These are phyloP conservation scores for Hortaea werneckii DNA, from an alignment of 2,329 filamentous ascomycete species.

Conservation along the genomic window DNA sequence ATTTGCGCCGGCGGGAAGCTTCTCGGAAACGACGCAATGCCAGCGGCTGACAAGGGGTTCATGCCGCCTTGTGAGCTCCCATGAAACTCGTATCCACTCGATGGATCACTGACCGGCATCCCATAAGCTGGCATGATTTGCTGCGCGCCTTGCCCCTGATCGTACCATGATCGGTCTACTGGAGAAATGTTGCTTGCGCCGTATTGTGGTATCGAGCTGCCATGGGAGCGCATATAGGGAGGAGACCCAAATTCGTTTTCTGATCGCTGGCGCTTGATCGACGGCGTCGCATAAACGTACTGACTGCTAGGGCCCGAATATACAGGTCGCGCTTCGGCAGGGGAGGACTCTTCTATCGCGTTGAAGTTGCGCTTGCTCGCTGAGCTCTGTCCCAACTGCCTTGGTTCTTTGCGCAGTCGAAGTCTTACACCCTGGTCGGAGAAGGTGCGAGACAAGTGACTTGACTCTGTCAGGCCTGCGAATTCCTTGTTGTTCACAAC, in stretches of 20 bases:
- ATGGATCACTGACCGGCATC: background rate
- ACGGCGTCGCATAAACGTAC: background rate
- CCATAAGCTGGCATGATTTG: background rate
- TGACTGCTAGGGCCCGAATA: background rate
- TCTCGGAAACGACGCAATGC: background rate
- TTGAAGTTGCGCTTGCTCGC: background rate
- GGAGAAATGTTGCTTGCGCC: background rate
- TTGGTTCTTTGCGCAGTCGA: constrained; percentile 71
- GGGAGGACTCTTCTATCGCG: background rate
- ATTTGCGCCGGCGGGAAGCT: background rate
- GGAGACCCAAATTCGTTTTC: background rate
- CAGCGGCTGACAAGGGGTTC: background rate
- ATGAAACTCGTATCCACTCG: background rate
- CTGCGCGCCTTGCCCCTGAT: background rate
- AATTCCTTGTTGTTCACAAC: constrained; percentile 53
- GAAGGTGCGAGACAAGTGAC: constrained; percentile 69
- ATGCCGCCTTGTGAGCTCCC: background rate
- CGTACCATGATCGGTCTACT: background rate
- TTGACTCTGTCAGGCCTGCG: constrained; percentile 71
- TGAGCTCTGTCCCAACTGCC: constrained; percentile 26
- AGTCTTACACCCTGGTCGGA: constrained; percentile 80
- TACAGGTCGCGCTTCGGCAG: background rate
- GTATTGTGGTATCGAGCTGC: background rate
- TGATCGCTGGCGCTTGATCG: background rate
- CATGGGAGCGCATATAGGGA: background rate